These are phyloP conservation scores for Fraxinus sp. DNA, from an alignment of 305 asterid species.

Conservation along the genomic window DNA sequence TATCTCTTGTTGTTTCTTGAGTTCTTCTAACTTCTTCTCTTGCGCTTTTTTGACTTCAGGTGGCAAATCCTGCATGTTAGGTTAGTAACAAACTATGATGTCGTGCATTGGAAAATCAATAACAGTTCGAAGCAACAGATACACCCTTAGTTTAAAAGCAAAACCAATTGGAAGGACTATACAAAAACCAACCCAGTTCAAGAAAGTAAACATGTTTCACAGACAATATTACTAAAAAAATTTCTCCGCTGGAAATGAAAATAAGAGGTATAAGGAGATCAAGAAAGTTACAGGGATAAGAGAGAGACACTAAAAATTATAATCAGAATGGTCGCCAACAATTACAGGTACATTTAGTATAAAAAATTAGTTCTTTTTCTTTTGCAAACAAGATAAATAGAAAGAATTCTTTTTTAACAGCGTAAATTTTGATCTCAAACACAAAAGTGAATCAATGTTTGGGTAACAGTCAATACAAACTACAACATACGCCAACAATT, in stretches of 20 bases:
- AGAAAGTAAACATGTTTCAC: background rate
- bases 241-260: background rate
- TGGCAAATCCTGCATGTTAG: slow-evolving; percentile 60
- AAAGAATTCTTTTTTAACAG: background rate
- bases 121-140: background rate
- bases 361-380: background rate
- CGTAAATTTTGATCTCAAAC: background rate
- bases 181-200: background rate
- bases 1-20: slow-evolving; percentile 76
- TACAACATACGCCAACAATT: background rate
- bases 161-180: background rate
- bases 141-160: background rate
- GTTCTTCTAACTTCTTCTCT: slow-evolving; percentile 73
- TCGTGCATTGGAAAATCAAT: background rate
- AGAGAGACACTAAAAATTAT: background rate
- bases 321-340: background rate
- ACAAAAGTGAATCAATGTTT: background rate
- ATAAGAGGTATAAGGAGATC: background rate
- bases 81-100: background rate
- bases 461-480: too few species aligned
- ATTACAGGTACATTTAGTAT: background rate
- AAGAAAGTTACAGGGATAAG: background rate
- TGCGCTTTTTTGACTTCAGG: slow-evolving; percentile 69
- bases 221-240: background rate
- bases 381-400: background rate